Percentiles rank a stretch among this genome's conserved stretches.
Conservation (phyloP, 306 rosid genomes). For the Trifolium dubium region DNA sequence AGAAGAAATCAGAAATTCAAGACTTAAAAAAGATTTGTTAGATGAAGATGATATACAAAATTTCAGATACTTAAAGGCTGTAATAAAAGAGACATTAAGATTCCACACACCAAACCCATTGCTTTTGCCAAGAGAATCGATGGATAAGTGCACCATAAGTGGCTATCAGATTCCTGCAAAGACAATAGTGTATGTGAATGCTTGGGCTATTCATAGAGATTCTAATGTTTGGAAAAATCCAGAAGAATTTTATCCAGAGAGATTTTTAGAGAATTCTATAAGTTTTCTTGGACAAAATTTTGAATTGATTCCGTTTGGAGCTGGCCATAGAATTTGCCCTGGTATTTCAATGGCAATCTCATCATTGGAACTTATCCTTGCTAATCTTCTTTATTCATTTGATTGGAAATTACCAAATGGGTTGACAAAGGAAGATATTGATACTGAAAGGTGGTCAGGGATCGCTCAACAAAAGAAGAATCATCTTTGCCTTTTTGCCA, state of each 20-base stretch:
- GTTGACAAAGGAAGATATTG: slow-evolving; percentile 29
- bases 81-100: slow-evolving; percentile 43
- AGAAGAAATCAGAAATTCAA: slow-evolving; percentile 3
- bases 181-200: slow-evolving; percentile 35
- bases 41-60: slow-evolving; percentile 36
- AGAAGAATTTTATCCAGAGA: slow-evolving; percentile 33
- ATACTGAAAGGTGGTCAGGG: slow-evolving; percentile 27
- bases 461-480: slow-evolving; percentile 36
- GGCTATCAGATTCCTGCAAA: slow-evolving; percentile 26
- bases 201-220: slow-evolving; percentile 42
- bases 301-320: slow-evolving; percentile 36
- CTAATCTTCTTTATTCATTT: slow-evolving; percentile 39
- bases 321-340: slow-evolving; percentile 44
- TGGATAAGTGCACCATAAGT: background rate
- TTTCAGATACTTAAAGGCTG: slow-evolving; percentile 19
- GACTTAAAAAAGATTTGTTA: background rate
- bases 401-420: slow-evolving; percentile 42
- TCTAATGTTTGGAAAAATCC: slow-evolving; percentile 39
- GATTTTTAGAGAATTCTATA: slow-evolving; percentile 22
- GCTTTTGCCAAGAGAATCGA: slow-evolving; percentile 29
- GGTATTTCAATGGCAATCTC: slow-evolving; percentile 33
- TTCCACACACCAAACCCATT: slow-evolving; percentile 8
- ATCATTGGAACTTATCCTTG: slow-evolving; percentile 27
- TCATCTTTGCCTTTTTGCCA: slow-evolving; percentile 33
- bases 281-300: slow-evolving; percentile 36